Evolutionary conservation across 371 early-diverging fungal species (phyloP), one percentile per base, ranked within the genome.

Genomic region (Astathelohania contejeani): DNA sequence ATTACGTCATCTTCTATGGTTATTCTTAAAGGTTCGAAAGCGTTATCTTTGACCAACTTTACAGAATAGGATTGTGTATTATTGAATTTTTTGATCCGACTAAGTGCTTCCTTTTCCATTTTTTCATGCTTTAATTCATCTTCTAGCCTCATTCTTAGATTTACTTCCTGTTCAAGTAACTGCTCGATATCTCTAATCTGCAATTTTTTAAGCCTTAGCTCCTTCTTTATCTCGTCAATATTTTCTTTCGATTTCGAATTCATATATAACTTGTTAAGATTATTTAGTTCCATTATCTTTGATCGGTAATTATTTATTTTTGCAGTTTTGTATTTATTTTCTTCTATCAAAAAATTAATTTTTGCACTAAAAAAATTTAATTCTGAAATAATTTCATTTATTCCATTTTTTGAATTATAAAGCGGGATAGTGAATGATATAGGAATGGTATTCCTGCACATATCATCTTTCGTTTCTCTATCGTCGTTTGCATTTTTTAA

Each of bases 111-210:
- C 18, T 48, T 49, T n/a, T 43, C 42, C 19, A 50, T 35, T 42
- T 58, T 55, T 4, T 64, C 24, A 40, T 25, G 16, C 10, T 37
- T 53, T 14, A 62, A 18, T 40, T 72, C 66, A 3, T 62, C 61
- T 20, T 69, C 62, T 16, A 64, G 19, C 26, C 53, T 42, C 25
- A 49, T 45, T 38, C 56, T 57, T 27, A 44, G 23, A 12, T 14
- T 10, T 1, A 56, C 58, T 47, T 70, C 58, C 28, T 58, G 39
- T 7, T 70, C 61, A n/a, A 64, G 46, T 47, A 59, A 61, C 46
- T 62, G 61, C 26, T 67, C 40, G 28, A 58, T 58, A 20, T 68
- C 70, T 57, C 52, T 61, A 18, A 67, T 58, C 44, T 70, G 63
- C 0, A 51, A 51, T 19, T 51, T 60, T 24, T 35, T 32, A 1